Base-by-base conservation (phyloP, 2,329 filamentous ascomycete genomes). In the Rhinocladiella mackenziei region DNA sequence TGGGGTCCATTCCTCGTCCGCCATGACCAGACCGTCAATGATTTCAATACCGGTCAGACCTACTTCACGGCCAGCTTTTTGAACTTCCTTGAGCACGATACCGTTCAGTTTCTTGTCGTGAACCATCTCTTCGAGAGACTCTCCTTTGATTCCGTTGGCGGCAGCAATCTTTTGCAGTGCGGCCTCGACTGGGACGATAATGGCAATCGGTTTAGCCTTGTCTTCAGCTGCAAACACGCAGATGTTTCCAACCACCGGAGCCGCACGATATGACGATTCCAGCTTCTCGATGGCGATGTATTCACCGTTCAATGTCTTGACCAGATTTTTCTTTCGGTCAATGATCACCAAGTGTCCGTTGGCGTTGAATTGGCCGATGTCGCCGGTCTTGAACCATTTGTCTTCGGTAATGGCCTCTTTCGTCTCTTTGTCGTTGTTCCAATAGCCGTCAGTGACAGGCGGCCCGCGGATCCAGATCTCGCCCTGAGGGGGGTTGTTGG, bases 251-350 rank as follows among this genome's bases (percentile, higher is more conserved):
- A 95, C 87, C 7, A 84, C 78, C n/a, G 80, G 76, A 7, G 78
- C 79, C 33, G 86, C 82, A 51, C 89, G 83, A 71, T 96, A 97
- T 42, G 94, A 76, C 2, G 89, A 85, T 70, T 97, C 91, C 48
- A 97, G 81, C 73, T 89, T 96, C 73, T 97, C 91, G 3, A 98
- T 78, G 15, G 91, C 92, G 64, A 97, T 94, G 68, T 97, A 97
- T 74, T 97, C 91, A 57, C 91, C 91, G 49, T 89, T 89, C 54
- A 87, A 78, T 53, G 92, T 89, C 81, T 97, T 97, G 67, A 97
- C 86, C 43, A 97, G 74, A 69, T 97, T 97, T 82, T 97, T 97
- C 80, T 95, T 89, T 57, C 91, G 87, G 66, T 97, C 91, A 61
- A 97, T 89, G 63, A 97, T 83, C 57, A 76, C 79, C 55, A 97